Conservation (phyloP, 352 stramenopile species). For the Lagenidium sp. region DNA sequence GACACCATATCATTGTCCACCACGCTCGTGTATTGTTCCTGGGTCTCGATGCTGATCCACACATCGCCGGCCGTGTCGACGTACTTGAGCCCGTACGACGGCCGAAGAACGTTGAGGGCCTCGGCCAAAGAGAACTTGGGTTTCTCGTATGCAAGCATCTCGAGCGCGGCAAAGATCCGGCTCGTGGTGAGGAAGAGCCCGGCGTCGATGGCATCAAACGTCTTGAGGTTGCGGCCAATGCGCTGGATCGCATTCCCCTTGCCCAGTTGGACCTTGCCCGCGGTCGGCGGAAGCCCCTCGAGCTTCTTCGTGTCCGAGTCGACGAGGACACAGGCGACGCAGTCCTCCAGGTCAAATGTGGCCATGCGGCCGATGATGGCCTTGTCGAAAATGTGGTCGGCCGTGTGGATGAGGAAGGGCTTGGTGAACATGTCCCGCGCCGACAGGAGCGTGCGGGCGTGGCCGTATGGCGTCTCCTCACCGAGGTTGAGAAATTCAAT, state of each 20-base stretch:
- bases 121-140: constrained; percentile 79
- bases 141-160: constrained; percentile 79
- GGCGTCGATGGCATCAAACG: constrained; percentile 71
- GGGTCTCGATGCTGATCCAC: constrained; percentile 77
- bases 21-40: constrained; percentile 52
- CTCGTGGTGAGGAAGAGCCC: constrained; percentile 66
- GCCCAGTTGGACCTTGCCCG: constrained; percentile 57
- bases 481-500: constrained; percentile 84
- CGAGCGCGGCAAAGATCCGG: constrained; percentile 66
- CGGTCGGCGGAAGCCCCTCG: constrained; percentile 43
- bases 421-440: constrained; percentile 69
- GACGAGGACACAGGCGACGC: constrained; percentile 65
- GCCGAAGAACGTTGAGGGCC: constrained; percentile 70
- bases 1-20: constrained; percentile 46
- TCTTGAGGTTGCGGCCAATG: constrained; percentile 61
- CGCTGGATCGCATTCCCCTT: constrained; percentile 40
- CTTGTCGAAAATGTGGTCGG: constrained; percentile 81
- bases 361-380: constrained; percentile 57
- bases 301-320: constrained; percentile 59
- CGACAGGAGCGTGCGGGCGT: constrained; percentile 65
- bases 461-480: constrained; percentile 61
- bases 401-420: constrained; percentile 82
- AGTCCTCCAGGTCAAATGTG: constrained; percentile 62
- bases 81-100: constrained; percentile 72
- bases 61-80: constrained; percentile 44